phyloP scores from a whole-genome alignment of 495 filamentous ascomycete species.

The Durotheca rogersii region DNA sequence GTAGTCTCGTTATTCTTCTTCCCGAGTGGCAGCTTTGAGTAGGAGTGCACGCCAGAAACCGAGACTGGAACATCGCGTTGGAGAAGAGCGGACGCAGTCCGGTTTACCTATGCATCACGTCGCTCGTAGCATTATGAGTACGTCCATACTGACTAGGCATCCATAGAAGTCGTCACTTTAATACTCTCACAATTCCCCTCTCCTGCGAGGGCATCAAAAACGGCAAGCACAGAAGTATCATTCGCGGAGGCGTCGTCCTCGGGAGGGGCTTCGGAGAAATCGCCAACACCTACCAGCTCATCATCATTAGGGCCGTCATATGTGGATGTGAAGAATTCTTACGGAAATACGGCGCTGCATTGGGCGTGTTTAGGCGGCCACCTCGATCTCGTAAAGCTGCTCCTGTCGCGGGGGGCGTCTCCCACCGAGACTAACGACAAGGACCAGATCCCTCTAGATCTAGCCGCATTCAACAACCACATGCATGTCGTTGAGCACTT shows the following conservation, averaged over 20 bases:
- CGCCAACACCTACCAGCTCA: constrained; percentile 21
- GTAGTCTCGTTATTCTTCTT: neutral
- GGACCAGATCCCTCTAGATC: constrained; percentile 81
- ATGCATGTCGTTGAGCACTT: constrained; percentile 67
- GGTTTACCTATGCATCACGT: no score
- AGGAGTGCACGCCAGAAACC: no score
- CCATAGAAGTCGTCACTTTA: constrained; percentile 42
- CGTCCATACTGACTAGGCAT: neutral
- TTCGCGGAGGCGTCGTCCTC: constrained; percentile 47
- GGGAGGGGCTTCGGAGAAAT: constrained; percentile 42
- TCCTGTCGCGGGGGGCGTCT: constrained; percentile 70
- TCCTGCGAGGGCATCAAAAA: constrained; percentile 12
- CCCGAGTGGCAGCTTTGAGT: neutral
- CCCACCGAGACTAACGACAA: constrained; percentile 72
- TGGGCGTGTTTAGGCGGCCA: constrained; percentile 92
- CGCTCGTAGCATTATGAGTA: neutral
- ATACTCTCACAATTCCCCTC: constrained; percentile 43
- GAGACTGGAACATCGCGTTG: no score
- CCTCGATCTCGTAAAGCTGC: constrained; percentile 70
- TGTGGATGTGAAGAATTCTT: constrained; percentile 69
- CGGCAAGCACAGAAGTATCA: constrained; percentile 15
- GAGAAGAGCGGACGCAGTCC: no score
- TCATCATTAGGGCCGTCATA: constrained; percentile 43
- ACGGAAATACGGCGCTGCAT: constrained; percentile 87
- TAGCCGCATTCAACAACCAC: constrained; percentile 75